Conservation (phyloP, 305 asterid species). For the Fraxinus angustifolia region DNA sequence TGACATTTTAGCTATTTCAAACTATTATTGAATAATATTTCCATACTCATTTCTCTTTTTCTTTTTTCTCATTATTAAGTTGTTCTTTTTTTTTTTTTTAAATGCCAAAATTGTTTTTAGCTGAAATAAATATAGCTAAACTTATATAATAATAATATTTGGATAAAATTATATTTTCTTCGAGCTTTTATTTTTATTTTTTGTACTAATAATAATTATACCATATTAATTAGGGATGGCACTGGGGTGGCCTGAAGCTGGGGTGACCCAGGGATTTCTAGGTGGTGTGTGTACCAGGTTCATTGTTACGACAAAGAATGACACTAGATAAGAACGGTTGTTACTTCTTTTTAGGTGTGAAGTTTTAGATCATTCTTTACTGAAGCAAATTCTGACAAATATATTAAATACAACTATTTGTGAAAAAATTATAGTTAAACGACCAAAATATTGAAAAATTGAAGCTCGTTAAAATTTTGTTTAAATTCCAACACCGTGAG, state of each 20-base stretch:
- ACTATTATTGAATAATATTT: neutral
- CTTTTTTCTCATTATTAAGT: neutral
- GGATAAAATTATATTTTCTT: neutral
- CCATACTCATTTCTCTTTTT: neutral
- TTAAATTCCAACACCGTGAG: neutral
- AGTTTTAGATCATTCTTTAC: neutral
- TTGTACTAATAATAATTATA: neutral
- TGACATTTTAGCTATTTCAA: neutral
- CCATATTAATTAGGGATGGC: neutral
- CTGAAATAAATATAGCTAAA: neutral
- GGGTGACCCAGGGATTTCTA: too few relatives aligned
- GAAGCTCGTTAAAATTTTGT: neutral
- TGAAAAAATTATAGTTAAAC: neutral
- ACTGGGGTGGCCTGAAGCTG: neutral
- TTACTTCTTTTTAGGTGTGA: neutral
- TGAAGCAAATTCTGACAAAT: neutral
- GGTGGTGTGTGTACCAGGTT: too few relatives aligned
- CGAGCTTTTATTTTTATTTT: neutral
- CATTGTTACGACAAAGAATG: neutral
- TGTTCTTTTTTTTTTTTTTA: too few relatives aligned
- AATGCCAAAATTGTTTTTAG: neutral
- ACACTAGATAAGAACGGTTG: neutral
- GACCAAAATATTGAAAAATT: neutral
- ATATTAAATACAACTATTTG: neutral
- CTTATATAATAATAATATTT: too few relatives aligned